These are phyloP conservation scores for Coniochaeta hoffmannii DNA, from an alignment of 2,329 filamentous ascomycete species.

Conservation along the genomic window DNA sequence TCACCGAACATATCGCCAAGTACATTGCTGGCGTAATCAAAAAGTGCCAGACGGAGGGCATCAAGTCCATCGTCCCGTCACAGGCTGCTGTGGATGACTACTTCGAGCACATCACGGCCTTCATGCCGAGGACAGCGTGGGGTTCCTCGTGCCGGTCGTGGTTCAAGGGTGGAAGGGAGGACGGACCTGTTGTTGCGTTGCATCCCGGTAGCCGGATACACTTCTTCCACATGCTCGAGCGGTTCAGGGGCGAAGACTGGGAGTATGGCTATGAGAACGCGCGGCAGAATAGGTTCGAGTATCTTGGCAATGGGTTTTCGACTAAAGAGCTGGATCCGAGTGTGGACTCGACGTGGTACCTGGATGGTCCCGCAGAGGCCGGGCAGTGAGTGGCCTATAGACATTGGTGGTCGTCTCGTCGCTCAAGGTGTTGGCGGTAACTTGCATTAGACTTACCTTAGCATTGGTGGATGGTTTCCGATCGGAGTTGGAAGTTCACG, in stretches of 20 bases:
- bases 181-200: constrained; percentile 39
- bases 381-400: constrained; percentile 1
- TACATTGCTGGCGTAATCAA: constrained; percentile 41
- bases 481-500: background rate
- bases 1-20: constrained; percentile 42
- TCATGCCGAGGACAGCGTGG: constrained; percentile 49
- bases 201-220: constrained; percentile 44
- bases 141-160: constrained; percentile 36
- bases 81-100: constrained; percentile 42
- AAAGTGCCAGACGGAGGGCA: constrained; percentile 43
- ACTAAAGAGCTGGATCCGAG: constrained; percentile 31
- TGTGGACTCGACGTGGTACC: constrained; percentile 35
- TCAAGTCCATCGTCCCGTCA: constrained; percentile 37
- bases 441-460: background rate
- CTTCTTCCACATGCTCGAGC: constrained; percentile 45
- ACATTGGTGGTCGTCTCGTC: background rate
- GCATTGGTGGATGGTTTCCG: background rate
- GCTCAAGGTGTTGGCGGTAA: background rate
- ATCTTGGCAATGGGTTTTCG: constrained; percentile 47
- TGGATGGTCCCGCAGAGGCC: constrained; percentile 17
- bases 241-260: constrained; percentile 44
- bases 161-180: constrained; percentile 38
- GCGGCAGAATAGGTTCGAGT: constrained; percentile 38
- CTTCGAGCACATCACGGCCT: constrained; percentile 37
- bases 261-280: constrained; percentile 37